Conservation (phyloP, 306 rosid genomes). For the Prunus campanulata region DNA sequence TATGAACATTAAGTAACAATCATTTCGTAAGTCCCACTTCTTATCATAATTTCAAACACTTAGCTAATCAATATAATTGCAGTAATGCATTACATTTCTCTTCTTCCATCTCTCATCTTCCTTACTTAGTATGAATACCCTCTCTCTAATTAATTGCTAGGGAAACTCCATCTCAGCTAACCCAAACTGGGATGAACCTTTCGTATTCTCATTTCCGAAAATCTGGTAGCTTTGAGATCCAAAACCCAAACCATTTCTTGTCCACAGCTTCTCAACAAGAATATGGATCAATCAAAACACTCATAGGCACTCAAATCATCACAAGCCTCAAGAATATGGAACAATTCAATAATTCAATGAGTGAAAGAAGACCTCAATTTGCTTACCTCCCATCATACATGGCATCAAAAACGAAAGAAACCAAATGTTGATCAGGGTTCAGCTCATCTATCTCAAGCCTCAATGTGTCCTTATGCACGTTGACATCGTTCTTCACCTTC, state of each 20-base stretch:
- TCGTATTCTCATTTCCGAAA: background rate
- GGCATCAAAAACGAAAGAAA: slow-evolving; percentile 84
- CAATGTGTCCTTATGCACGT: slow-evolving; percentile 72
- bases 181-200: background rate
- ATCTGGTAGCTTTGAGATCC: background rate
- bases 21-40: background rate
- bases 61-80: background rate
- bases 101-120: background rate
- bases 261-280: slow-evolving; percentile 3
- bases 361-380: background rate
- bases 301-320: background rate
- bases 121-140: background rate
- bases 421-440: slow-evolving; percentile 62
- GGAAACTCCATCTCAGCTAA: background rate
- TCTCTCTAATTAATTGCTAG: background rate
- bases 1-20: background rate
- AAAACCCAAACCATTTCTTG: slow-evolving; percentile 2
- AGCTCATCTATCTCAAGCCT: slow-evolving; percentile 50
- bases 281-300: slow-evolving; percentile 1
- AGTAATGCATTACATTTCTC: background rate
- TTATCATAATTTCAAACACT: background rate
- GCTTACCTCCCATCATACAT: slow-evolving; percentile 72
- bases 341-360: background rate
- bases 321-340: background rate
- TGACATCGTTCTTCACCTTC: slow-evolving; percentile 76